Conservation (phyloP, 495 filamentous ascomycete genomes). For the Aspergillus asperescens region DNA sequence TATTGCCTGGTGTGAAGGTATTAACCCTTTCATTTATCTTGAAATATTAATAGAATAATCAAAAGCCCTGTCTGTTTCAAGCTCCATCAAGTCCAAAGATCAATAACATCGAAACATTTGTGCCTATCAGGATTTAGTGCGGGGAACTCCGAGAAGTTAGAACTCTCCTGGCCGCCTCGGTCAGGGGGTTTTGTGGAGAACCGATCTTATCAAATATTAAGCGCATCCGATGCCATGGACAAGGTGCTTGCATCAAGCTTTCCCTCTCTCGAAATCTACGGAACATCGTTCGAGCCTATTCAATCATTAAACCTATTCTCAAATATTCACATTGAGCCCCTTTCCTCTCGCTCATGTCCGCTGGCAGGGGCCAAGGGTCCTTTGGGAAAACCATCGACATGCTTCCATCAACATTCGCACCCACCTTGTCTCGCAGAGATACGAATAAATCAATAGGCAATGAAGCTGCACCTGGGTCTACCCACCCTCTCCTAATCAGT, state of each 20-base stretch:
- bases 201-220: neutral
- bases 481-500: constrained; percentile 28
- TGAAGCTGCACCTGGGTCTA: constrained; percentile 23
- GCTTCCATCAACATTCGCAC: constrained; percentile 37
- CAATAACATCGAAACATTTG: neutral
- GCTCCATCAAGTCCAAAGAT: too few species aligned
- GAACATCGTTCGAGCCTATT: neutral
- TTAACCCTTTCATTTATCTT: too few species aligned
- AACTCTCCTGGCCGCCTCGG: neutral
- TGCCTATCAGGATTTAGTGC: constrained; percentile 8
- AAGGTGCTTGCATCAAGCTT: neutral
- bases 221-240: neutral
- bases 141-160: neutral
- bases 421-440: constrained; percentile 34
- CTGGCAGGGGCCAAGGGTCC: neutral
- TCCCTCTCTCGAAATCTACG: neutral
- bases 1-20: too few species aligned
- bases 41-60: too few species aligned
- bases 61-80: too few species aligned
- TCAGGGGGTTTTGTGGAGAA: constrained; percentile 7
- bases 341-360: neutral
- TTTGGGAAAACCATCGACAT: constrained; percentile 16
- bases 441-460: constrained; percentile 34
- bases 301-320: neutral
- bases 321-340: neutral